Conservation (phyloP, 1,284 basidiomycete species). For the Inonotus obliquus region DNA sequence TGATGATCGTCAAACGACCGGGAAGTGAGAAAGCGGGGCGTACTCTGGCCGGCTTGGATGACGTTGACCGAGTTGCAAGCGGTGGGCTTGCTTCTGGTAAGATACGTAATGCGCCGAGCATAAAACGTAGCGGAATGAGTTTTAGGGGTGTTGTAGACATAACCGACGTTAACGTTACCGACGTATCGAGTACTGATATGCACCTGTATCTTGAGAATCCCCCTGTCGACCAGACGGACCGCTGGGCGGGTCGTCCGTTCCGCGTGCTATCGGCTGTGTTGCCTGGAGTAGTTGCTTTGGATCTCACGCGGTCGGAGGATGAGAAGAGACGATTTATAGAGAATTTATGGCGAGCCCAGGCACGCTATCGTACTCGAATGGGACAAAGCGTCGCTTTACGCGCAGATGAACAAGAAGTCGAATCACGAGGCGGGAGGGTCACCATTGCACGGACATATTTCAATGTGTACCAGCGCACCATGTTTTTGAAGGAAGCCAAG, state of each 20-base stretch:
- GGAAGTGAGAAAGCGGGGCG: slow-evolving; percentile 70
- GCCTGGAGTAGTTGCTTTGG: slow-evolving; percentile 63
- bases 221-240: slow-evolving; percentile 73
- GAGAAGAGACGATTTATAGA: slow-evolving; percentile 84
- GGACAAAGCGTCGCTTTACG: slow-evolving; percentile 64
- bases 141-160: slow-evolving; percentile 88
- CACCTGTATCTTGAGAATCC: slow-evolving; percentile 80
- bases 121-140: slow-evolving; percentile 77
- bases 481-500: slow-evolving; percentile 67
- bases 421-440: slow-evolving; percentile 51
- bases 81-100: slow-evolving; percentile 30
- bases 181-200: slow-evolving; percentile 83
- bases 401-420: slow-evolving; percentile 71
- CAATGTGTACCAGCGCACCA: slow-evolving; percentile 77
- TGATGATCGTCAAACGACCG: slow-evolving; percentile 89
- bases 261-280: slow-evolving; percentile 68
- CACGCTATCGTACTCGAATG: slow-evolving; percentile 63
- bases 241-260: slow-evolving; percentile 81
- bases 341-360: slow-evolving; percentile 82
- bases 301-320: slow-evolving; percentile 53
- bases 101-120: slow-evolving; percentile 42
- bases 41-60: slow-evolving; percentile 79
- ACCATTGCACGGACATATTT: slow-evolving; percentile 77
- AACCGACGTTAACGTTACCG: slow-evolving; percentile 78
- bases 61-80: slow-evolving; percentile 74